Conservation (phyloP, 2,329 filamentous ascomycete species). For the Cordyceps fumosorosea region DNA sequence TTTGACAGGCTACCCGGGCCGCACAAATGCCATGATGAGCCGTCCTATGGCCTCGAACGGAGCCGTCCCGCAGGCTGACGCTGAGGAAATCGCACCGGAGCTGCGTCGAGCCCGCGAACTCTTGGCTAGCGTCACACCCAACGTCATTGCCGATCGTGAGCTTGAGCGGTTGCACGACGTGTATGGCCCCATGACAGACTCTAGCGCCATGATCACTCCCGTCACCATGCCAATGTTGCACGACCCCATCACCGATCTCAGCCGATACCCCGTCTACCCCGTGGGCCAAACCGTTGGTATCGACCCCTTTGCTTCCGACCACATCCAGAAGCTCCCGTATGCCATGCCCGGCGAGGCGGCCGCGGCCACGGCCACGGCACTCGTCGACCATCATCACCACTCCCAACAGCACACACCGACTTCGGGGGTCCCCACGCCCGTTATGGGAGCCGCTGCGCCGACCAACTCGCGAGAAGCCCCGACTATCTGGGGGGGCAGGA, state of each 20-base stretch:
- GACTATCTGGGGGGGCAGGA: conserved; percentile 49
- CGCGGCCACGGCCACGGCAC: conserved; percentile 21
- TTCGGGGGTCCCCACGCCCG: background rate
- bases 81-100: conserved; percentile 46
- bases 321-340: conserved; percentile 92
- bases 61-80: conserved; percentile 33
- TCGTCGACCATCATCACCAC: conserved; percentile 35
- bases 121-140: conserved; percentile 45
- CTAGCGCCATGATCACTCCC: conserved; percentile 36
- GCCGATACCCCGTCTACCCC: conserved; percentile 71
- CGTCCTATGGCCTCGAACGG: conserved; percentile 28
- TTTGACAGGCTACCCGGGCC: conserved; percentile 41
- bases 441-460: conserved; percentile 15
- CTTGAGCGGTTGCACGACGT: conserved; percentile 49
- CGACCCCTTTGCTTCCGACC: conserved; percentile 88
- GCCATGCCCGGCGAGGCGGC: conserved; percentile 56
- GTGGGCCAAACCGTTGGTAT: conserved; percentile 88
- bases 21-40: conserved; percentile 30
- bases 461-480: conserved; percentile 34
- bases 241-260: conserved; percentile 49
- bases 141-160: conserved; percentile 46
- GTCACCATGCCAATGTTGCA: conserved; percentile 41
- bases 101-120: conserved; percentile 52
- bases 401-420: conserved; percentile 19
- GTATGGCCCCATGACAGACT: conserved; percentile 49